phyloP scores from a whole-genome alignment of 768 basidiomycete species.

The Mycena filopes region DNA sequence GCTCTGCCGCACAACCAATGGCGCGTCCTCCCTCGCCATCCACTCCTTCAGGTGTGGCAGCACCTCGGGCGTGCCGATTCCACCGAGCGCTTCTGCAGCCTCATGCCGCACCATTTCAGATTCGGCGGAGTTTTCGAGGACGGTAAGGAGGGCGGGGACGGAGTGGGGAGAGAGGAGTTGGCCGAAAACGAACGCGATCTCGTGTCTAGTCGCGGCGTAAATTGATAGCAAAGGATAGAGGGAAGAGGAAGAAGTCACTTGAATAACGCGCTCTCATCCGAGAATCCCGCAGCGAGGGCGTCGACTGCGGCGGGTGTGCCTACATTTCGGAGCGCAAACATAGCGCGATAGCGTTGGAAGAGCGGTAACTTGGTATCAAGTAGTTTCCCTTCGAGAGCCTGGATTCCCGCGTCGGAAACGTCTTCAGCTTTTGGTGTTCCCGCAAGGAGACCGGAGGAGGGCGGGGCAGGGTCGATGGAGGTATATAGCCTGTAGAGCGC shows the following conservation, averaged over 20 bases:
- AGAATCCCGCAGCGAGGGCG: slow-evolving; percentile 91
- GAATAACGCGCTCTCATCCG: slow-evolving; percentile 91
- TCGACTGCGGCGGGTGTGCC: slow-evolving; percentile 86
- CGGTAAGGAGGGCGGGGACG: slow-evolving; percentile 83
- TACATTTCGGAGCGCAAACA: slow-evolving; percentile 98
- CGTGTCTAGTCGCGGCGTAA: slow-evolving; percentile 69
- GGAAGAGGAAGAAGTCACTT: slow-evolving; percentile 64
- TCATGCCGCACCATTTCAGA: slow-evolving; percentile 99
- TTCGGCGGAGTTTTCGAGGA: slow-evolving; percentile 78
- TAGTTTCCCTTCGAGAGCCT: slow-evolving; percentile 67
- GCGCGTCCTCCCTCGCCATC: slow-evolving; percentile 81
- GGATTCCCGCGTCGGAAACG: slow-evolving; percentile 58
- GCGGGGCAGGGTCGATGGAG: slow-evolving; percentile 91
- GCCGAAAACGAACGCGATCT: slow-evolving; percentile 98
- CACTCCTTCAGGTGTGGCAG: slow-evolving; percentile 88
- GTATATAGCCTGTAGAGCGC: slow-evolving; percentile 62
- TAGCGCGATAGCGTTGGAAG: slow-evolving; percentile 95
- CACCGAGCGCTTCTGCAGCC: slow-evolving; percentile 98
- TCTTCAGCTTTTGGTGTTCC: slow-evolving; percentile 65
- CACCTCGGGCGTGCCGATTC: slow-evolving; percentile 94
- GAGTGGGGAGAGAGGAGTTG: slow-evolving; percentile 92
- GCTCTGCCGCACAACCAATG: slow-evolving; percentile 92
- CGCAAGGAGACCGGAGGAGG: slow-evolving; percentile 70
- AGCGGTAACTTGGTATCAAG: slow-evolving; percentile 74
- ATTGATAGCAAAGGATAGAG: not conserved